Base-by-base conservation (phyloP, 352 stramenopile species). In the Phytopythium kandeliae region DNA sequence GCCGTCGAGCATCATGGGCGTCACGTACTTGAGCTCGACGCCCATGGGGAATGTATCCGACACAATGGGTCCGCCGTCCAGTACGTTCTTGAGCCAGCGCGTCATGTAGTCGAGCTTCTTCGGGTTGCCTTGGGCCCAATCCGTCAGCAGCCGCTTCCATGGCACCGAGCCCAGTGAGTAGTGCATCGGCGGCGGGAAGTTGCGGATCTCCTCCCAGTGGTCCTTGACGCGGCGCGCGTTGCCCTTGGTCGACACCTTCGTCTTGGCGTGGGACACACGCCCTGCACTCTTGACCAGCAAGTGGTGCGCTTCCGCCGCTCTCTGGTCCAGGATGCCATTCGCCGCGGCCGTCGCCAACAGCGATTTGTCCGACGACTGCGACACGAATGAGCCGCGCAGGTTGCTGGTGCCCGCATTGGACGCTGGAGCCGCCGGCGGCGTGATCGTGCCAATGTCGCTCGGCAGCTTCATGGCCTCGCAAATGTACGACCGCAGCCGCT, bases 71-170 rank as follows among this genome's bases (percentile, higher is more conserved):
- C 79, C 84, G 26, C 81, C 81, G 31, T 95, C 84, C 41, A 95
- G 57, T 6, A 95, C 84, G 52, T 95, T 95, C 67, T 95, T 91
- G 35, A 95, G 72, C 84, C 84, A 95, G 16, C 82, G 67, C 16
- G 75, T 91, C 84, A 95, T 95, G 61, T 95, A 95, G 54, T 95
- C 84, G n/a, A 94, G 63, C 54, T 94, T 94, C 64, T 94, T 94
- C 25, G 84, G 78, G 63, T 94, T 94, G 51, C 84, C 84, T 51
- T 94, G 84, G 0, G 84, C 84, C 84, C 84, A 95, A 44, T 95
- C 84, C 28, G 81, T 87, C 3, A 95, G 67, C 58, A 94, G 47
- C 5, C 84, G 79, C 62, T 95, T 95, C 81, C 84, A 94, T 2
- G 84, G 84, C 26, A 91, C 83, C 19, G 79, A 92, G 24, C 84